Evolutionary conservation across 108 stramenopile species (phyloP), one percentile per base, ranked within the genome.

Genomic region (Cylindrotheca closterium): DNA sequence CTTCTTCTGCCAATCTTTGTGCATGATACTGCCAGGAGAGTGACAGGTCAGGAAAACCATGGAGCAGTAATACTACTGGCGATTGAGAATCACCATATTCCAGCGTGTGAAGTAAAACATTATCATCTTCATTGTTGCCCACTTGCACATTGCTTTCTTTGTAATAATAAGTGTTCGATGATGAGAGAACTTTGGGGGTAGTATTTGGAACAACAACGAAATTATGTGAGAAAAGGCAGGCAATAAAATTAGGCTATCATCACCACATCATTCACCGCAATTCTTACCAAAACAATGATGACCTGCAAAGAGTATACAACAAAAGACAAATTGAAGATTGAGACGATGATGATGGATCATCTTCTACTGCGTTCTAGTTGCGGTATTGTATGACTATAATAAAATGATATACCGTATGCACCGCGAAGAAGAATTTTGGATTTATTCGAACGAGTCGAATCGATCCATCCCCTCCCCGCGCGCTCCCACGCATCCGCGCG

Each of bases 41-140:
- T 57, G 54, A 75, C 4, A 59, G 68, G 37, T 75, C 74, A 1
- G 74, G 74, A 18, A 59, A 75, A 0, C 74, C 74, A 58, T 71
- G 70, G 19, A 71, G 59, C 21, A 71, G 65, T 33, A 71, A 5
- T 1, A 71, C 45, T 18, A 71, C 51, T 7, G 37, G 10, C 7
- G 37, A 42, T 10, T 15, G 37, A 15, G 10, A 15, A 15, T 42
- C 37, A 15, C 37, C 37, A 42, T 42, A 42, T 15, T 42, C 37
- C 15, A 42, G 37, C 7, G 10, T 10, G 15, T 15, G 7, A 15
- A 42, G 37, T 10, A 42, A 42, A 15, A 42, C 15, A 10, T 42
- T 15, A 42, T 42, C 37, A 42, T 42, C 37, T n/a, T n/a, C n/a
- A n/a, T n/a, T n/a, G n/a, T n/a, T n/a, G n/a, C n/a, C n/a, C 7